These are phyloP conservation scores for Penicillium janthinellum DNA, from an alignment of 2,329 filamentous ascomycete species.

Conservation along the genomic window DNA sequence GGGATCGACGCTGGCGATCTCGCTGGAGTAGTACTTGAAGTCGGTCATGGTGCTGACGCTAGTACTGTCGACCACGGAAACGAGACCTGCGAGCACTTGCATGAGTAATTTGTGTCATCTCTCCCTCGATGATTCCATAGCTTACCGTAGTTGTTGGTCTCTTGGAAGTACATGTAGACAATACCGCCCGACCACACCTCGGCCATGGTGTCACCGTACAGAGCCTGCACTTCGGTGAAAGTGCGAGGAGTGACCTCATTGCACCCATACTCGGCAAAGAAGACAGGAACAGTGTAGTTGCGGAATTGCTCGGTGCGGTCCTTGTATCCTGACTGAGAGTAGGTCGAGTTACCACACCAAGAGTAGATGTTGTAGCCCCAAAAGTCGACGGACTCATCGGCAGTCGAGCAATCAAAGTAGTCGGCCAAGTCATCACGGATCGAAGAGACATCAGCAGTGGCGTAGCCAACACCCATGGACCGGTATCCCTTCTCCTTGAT, in stretches of 20 bases:
- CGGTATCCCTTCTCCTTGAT: slow-evolving; percentile 77
- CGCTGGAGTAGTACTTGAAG: slow-evolving; percentile 69
- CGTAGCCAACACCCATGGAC: slow-evolving; percentile 83
- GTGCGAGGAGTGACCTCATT: slow-evolving; percentile 70
- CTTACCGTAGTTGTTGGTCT: slow-evolving; percentile 66
- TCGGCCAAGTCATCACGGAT: slow-evolving; percentile 78
- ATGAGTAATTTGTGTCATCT: neutral
- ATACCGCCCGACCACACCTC: slow-evolving; percentile 88
- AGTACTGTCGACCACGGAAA: slow-evolving; percentile 58
- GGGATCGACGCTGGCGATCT: slow-evolving; percentile 69
- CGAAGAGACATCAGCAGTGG: slow-evolving; percentile 85
- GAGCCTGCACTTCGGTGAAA: slow-evolving; percentile 79
- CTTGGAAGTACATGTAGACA: slow-evolving; percentile 96
- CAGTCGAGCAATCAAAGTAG: slow-evolving; percentile 85
- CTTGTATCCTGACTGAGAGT: slow-evolving; percentile 73
- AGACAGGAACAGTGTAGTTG: slow-evolving; percentile 85
- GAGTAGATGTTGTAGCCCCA: slow-evolving; percentile 99
- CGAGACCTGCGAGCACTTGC: slow-evolving; percentile 56
- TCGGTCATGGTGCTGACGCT: slow-evolving; percentile 69
- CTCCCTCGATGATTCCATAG: neutral
- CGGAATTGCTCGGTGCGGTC: slow-evolving; percentile 80
- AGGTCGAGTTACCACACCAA: slow-evolving; percentile 86
- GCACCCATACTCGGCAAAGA: slow-evolving; percentile 98
- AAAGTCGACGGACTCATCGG: slow-evolving; percentile 75
- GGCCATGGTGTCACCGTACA: slow-evolving; percentile 80